phyloP scores from a whole-genome alignment of 495 filamentous ascomycete species.

The Hypomontagnella submonticulosa region DNA sequence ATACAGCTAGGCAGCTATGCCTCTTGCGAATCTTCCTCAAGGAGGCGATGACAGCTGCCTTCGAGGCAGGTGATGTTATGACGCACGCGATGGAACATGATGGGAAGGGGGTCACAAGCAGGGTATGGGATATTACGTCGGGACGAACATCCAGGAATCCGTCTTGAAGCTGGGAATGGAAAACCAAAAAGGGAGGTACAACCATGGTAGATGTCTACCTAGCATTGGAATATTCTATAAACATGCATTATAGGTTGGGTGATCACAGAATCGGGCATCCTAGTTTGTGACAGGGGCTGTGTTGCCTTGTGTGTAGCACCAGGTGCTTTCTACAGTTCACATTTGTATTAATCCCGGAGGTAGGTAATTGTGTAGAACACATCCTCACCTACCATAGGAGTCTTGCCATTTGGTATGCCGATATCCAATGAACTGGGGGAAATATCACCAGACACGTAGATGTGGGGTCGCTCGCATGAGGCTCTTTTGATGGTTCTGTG shows the following conservation, averaged over 20 bases:
- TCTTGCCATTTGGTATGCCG: conserved; percentile 28
- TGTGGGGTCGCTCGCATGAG: conserved; percentile 29
- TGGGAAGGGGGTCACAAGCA: conserved; percentile 14
- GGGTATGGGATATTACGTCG: conserved; percentile 3
- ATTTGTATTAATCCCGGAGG: conserved; percentile 12
- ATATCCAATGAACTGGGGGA: conserved; percentile 22
- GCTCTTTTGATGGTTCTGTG: conserved; percentile 28
- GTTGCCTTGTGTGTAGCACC: conserved; percentile 2
- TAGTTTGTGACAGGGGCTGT: background rate
- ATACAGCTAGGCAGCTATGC: conserved; percentile 6
- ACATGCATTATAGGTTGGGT: conserved; percentile 25
- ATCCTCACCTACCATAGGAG: conserved; percentile 15
- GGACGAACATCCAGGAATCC: conserved; percentile 11
- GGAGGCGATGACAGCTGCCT: conserved; percentile 9
- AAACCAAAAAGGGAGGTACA: conserved; percentile 9
- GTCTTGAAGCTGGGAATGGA: conserved; percentile 2
- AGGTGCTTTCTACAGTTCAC: conserved; percentile 8
- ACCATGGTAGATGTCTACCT: conserved; percentile 23
- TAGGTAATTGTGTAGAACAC: conserved; percentile 12
- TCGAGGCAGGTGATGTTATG: conserved; percentile 6
- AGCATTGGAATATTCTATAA: conserved; percentile 33
- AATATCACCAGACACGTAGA: conserved; percentile 16
- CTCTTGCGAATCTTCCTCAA: background rate
- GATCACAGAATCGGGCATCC: conserved; percentile 1
- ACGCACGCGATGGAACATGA: conserved; percentile 14